A percentile compares a stretch with the other conserved stretches of the same genome.
phyloP scores from a whole-genome alignment of 257 asterid species.

The Salvia rosmarinus region DNA sequence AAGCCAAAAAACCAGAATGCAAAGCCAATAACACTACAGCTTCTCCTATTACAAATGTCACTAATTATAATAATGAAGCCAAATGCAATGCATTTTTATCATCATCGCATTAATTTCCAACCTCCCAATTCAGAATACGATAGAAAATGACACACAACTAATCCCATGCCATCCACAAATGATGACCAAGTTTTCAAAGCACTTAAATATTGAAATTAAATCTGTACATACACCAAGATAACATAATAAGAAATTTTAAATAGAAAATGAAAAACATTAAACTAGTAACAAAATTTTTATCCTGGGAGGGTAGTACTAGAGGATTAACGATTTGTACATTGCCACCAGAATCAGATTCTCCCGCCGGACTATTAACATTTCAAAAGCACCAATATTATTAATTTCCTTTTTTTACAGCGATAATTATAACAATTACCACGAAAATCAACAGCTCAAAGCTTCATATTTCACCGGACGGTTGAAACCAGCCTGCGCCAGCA shows the following conservation, averaged over 20 bases:
- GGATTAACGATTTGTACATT: conserved; percentile 49
- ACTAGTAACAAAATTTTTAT: conserved; percentile 60
- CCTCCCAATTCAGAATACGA: conserved; percentile 35
- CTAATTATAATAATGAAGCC: conserved; percentile 22
- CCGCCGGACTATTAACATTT: conserved; percentile 48
- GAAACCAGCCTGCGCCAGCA: conserved; percentile 74
- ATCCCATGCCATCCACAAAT: conserved; percentile 21
- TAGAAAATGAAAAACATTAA: neutral
- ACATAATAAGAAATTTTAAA: neutral
- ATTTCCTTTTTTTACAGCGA: neutral
- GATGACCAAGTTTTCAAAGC: neutral
- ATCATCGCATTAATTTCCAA: conserved; percentile 39
- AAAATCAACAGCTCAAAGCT: conserved; percentile 75
- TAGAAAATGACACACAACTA: conserved; percentile 44
- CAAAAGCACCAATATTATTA: conserved; percentile 19
- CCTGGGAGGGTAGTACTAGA: conserved; percentile 40
- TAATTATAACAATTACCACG: neutral
- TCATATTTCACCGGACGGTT: conserved; percentile 81
- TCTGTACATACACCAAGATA: conserved; percentile 48
- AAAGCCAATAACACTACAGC: conserved; percentile 8
- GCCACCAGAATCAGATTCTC: conserved; percentile 49
- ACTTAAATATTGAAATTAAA: conserved; percentile 20
- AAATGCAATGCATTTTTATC: neutral
- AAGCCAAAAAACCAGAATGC: conserved; percentile 43
- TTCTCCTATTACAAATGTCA: neutral